Base-by-base conservation (phyloP, 2,329 filamentous ascomycete genomes). In the Orbilia ellipsospora region DNA sequence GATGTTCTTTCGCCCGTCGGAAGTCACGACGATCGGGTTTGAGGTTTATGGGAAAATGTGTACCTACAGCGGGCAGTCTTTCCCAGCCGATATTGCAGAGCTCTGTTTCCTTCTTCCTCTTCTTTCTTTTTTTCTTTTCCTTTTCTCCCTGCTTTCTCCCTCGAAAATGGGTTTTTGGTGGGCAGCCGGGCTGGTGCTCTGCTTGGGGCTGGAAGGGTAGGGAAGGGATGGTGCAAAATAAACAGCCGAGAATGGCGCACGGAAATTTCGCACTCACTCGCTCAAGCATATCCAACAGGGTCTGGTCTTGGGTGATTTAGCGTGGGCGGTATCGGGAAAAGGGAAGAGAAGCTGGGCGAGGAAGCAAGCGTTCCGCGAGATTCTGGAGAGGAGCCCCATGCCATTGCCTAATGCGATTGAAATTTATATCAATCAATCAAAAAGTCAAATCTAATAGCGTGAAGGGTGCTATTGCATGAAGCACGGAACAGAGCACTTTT, bases 281-380 rank as follows among this genome's bases (percentile, higher is more conserved):
- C 31, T 36, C 31, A 36, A 36, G 10, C 31, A 36, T 36, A 36
- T 36, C 31, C 31, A 36, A 10, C 31, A 36, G 31, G 31, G 31
- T 36, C 31, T 10, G 31, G 23, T 23, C 23, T 23, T 23, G 23
- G 23, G 4, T 23, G 23, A 23, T 23, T 23, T 44, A 66, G 51
- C 42, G 60, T 54, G 45, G 59, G 60, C 50, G 60, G 48, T 44
- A 64, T 64, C 60, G 61, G 50, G 51, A 65, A 56, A 55, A 52
- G 50, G 31, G 31, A 56, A 50, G 20, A 42, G 4, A 20, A 23
- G 23, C 23, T 23, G 23, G 23, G 23, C 23, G 3, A 23, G 1
- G 40, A 40, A n/a, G 18, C 12, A 4, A 31, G 52, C 16, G 56
- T 28, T 60, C 56, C 56, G 56, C 40, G 36, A 60, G 31, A 60